phyloP scores from a whole-genome alignment of 768 basidiomycete genomes.

The Lactarius indigo region DNA sequence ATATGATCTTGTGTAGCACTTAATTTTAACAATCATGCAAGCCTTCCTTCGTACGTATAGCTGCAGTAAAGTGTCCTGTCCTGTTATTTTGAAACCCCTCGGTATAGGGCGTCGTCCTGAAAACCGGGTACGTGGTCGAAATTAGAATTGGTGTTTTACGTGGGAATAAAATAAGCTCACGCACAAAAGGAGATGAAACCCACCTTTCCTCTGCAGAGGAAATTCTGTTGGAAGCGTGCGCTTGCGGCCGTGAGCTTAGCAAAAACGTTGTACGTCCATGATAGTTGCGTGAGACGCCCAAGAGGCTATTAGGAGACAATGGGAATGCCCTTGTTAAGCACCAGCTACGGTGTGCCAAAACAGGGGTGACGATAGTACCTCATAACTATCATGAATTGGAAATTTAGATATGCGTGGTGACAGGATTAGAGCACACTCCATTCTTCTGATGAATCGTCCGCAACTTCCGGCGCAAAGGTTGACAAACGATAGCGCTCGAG shows the following conservation, averaged over 20 bases:
- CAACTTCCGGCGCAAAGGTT: not conserved
- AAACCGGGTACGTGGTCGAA: not conserved
- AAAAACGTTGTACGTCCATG: not conserved
- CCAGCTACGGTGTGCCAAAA: not conserved
- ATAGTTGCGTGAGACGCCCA: not conserved
- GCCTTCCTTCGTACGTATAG: not conserved
- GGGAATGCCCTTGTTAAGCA: not conserved
- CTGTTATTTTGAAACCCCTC: not conserved
- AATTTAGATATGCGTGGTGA: not conserved
- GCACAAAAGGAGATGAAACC: too few relatives aligned
- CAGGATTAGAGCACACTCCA: not conserved
- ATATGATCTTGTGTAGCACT: too few relatives aligned
- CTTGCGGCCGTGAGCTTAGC: not conserved
- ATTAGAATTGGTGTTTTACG: not conserved
- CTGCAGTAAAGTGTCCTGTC: not conserved
- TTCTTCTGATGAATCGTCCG: slow-evolving; percentile 6
- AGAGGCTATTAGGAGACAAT: not conserved
- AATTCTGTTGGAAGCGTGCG: not conserved
- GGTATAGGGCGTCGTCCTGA: not conserved
- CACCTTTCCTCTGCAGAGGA: not conserved
- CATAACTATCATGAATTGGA: not conserved
- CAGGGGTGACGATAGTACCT: not conserved
- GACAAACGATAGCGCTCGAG: not conserved
- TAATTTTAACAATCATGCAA: too few relatives aligned
- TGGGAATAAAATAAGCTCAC: not conserved